Evolutionary conservation across 2,329 filamentous ascomycete species (phyloP).

Genomic region (Dothidotthia symphoricarpi): DNA sequence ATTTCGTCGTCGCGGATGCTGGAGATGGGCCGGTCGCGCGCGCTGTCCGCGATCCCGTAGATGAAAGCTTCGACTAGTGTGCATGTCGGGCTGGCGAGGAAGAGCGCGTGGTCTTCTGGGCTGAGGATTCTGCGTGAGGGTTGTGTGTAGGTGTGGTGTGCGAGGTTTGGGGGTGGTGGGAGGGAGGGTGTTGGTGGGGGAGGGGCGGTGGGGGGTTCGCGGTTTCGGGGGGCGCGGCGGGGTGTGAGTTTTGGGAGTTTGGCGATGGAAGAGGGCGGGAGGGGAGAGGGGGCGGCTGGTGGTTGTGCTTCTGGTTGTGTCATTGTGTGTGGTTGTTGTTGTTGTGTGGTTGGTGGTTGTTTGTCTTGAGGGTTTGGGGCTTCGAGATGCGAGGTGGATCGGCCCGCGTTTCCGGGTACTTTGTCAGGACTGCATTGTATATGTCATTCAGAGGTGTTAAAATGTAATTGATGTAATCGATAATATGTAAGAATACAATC

Average conservation of each 20-base stretch:
- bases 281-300: constrained; percentile 1
- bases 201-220: constrained; percentile 46
- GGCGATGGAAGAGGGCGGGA: constrained; percentile 25
- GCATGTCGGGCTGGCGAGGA: constrained; percentile 74
- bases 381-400: no score
- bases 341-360: no score
- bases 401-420: no score
- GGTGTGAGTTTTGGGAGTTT: constrained; percentile 39
- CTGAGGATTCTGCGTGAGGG: constrained; percentile 82
- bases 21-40: constrained; percentile 67
- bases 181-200: constrained; percentile 74
- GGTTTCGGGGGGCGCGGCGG: constrained; percentile 25
- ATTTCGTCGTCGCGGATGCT: constrained; percentile 57
- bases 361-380: no score
- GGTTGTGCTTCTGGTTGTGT: constrained; percentile 8
- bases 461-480: no score
- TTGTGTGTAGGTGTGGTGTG: constrained; percentile 59
- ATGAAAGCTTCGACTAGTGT: constrained; percentile 78
- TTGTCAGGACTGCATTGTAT: no score
- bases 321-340: constrained; percentile 9
- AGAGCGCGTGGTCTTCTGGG: constrained; percentile 73
- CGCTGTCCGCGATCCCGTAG: constrained; percentile 80
- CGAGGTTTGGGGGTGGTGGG: constrained; percentile 63
- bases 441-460: no score
- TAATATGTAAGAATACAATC: no score